These are phyloP conservation scores for Metschnikowia chrysomelidarum DNA, from an alignment of 805 yeast genomes.

Conservation along the genomic window DNA sequence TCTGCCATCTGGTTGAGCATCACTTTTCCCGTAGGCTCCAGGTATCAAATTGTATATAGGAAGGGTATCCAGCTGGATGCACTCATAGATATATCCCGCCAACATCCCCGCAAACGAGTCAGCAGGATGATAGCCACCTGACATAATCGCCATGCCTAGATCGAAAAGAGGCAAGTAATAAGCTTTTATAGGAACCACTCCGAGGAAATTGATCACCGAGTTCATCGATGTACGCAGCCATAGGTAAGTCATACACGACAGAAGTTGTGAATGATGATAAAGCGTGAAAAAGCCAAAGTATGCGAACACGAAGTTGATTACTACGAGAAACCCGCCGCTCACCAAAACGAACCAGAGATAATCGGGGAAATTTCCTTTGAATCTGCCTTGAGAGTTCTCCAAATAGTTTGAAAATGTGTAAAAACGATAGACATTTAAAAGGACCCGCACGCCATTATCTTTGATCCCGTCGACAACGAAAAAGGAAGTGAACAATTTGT, in stretches of 20 bases:
- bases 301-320: slow-evolving; percentile 24
- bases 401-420: slow-evolving; percentile 56
- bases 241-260: slow-evolving; percentile 55
- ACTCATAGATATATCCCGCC: slow-evolving; percentile 59
- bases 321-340: slow-evolving; percentile 46
- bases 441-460: slow-evolving; percentile 25
- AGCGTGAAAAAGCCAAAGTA: slow-evolving; percentile 12
- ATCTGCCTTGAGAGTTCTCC: slow-evolving; percentile 45
- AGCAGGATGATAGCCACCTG: slow-evolving; percentile 40
- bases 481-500: slow-evolving; percentile 51
- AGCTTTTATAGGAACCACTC: slow-evolving; percentile 52
- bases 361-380: slow-evolving; percentile 51
- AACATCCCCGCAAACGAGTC: slow-evolving; percentile 49
- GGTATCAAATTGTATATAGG: slow-evolving; percentile 41
- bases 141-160: slow-evolving; percentile 32
- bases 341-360: slow-evolving; percentile 53
- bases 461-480: slow-evolving; percentile 41
- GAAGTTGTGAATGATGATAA: slow-evolving; percentile 40
- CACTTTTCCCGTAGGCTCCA: slow-evolving; percentile 23
- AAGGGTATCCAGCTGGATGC: slow-evolving; percentile 56
- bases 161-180: slow-evolving; percentile 50
- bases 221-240: slow-evolving; percentile 61
- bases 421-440: slow-evolving; percentile 53
- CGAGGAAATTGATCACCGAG: slow-evolving; percentile 51
- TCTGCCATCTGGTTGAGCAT: slow-evolving; percentile 7